These are phyloP conservation scores for Hericium rajendrae DNA, from an alignment of 768 basidiomycete genomes.

Conservation along the genomic window DNA sequence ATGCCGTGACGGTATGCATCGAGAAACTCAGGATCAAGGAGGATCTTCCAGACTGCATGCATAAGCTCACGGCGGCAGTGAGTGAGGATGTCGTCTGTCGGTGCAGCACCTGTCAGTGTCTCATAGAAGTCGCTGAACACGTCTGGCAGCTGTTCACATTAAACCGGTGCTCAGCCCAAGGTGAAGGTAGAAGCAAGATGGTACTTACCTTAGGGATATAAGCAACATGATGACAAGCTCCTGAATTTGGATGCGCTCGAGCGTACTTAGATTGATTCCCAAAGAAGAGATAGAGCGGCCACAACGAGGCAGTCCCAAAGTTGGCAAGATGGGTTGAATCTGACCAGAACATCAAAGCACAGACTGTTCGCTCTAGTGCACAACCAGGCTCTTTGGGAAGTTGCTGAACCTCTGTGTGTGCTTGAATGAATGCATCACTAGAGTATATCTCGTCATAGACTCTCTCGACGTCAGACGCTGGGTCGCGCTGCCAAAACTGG, in stretches of 20 bases:
- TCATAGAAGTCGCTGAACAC: slow-evolving; percentile 18
- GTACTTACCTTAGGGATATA: slow-evolving; percentile 17
- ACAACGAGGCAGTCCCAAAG: slow-evolving; percentile 15
- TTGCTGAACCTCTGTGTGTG: too few species aligned
- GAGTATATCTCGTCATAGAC: too few species aligned
- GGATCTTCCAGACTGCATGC: slow-evolving; percentile 19
- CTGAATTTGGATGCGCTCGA: background rate
- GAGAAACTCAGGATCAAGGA: slow-evolving; percentile 17
- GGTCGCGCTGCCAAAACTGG: background rate
- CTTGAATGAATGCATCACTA: too few species aligned
- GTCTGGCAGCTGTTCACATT: too few species aligned
- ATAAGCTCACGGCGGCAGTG: slow-evolving; percentile 25
- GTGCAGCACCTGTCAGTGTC: slow-evolving; percentile 4
- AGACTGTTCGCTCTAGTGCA: slow-evolving; percentile 10
- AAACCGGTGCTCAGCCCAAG: too few species aligned
- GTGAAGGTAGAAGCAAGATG: too few species aligned
- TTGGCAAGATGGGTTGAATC: slow-evolving; percentile 16
- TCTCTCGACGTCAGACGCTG: too few species aligned
- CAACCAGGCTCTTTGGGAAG: slow-evolving; percentile 5
- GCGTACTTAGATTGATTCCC: slow-evolving; percentile 16
- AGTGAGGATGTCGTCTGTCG: slow-evolving; percentile 16
- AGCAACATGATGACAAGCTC: slow-evolving; percentile 17
- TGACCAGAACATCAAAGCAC: slow-evolving; percentile 14
- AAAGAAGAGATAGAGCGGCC: slow-evolving; percentile 17
- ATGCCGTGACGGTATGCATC: slow-evolving; percentile 20